These are phyloP conservation scores for Trichoderma citrinoviride DNA, from an alignment of 2,329 filamentous ascomycete species.

Conservation along the genomic window DNA sequence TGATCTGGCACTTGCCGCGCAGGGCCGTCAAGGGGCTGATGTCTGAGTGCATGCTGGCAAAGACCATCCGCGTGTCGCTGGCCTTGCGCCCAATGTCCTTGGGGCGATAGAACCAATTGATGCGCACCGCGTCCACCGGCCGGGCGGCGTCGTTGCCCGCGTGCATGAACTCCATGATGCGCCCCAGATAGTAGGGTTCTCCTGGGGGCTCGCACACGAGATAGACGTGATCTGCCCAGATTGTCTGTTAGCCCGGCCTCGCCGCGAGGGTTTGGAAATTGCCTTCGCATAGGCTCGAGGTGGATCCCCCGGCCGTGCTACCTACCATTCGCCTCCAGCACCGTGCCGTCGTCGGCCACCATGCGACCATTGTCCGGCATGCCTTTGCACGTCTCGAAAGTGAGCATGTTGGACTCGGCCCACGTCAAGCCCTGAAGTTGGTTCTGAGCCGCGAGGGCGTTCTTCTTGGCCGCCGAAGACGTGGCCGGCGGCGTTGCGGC, in stretches of 20 bases:
- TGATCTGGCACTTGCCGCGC: slow-evolving; percentile 88
- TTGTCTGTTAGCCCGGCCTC: slow-evolving; percentile 32
- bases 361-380: slow-evolving; percentile 73
- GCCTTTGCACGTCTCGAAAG: slow-evolving; percentile 70
- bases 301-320: slow-evolving; percentile 43
- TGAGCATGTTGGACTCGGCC: slow-evolving; percentile 81
- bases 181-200: slow-evolving; percentile 94
- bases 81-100: slow-evolving; percentile 93
- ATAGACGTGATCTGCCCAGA: slow-evolving; percentile 73
- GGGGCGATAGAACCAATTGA: slow-evolving; percentile 98
- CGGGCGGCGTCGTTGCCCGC: slow-evolving; percentile 68
- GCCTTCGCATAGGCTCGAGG: slow-evolving; percentile 20
- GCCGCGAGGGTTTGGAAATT: slow-evolving; percentile 17
- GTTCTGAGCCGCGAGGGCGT: slow-evolving; percentile 36
- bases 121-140: slow-evolving; percentile 80
- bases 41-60: slow-evolving; percentile 98
- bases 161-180: slow-evolving; percentile 98
- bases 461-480: slow-evolving; percentile 23
- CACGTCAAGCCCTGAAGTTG: slow-evolving; percentile 37
- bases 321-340: slow-evolving; percentile 86
- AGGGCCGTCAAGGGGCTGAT: slow-evolving; percentile 88
- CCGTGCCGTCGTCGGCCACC: slow-evolving; percentile 85
- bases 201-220: slow-evolving; percentile 95
- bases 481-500: slow-evolving; percentile 22
- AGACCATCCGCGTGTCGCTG: slow-evolving; percentile 85